Conservation (phyloP, 139 green algal genomes). For the Microglena sp. region DNA sequence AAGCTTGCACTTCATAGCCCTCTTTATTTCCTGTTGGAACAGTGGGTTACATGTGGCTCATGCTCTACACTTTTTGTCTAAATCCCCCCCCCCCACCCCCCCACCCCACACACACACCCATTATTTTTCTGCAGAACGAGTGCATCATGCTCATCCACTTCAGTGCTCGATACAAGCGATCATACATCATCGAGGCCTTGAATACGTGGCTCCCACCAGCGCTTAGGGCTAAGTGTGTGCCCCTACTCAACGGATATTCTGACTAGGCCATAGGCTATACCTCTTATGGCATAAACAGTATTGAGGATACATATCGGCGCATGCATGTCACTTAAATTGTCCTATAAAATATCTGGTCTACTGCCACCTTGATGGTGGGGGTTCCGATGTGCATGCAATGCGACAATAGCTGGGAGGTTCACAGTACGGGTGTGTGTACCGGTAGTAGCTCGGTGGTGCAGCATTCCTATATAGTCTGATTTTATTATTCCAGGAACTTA, state of each 20-base stretch:
- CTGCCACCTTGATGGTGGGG: background rate
- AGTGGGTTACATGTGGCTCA: no score
- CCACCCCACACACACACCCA: background rate
- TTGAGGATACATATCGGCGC: background rate
- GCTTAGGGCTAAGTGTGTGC: slow-evolving; percentile 38
- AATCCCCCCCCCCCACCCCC: slow-evolving; percentile 1
- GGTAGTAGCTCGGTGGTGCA: no score
- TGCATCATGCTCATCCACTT: slow-evolving; percentile 80
- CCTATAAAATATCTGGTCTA: background rate
- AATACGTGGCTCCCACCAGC: slow-evolving; percentile 37
- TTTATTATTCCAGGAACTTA: no score
- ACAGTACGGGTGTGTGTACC: no score
- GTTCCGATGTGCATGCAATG: no score
- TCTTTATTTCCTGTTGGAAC: no score
- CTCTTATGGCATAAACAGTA: background rate
- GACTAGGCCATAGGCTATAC: background rate
- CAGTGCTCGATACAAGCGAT: slow-evolving; percentile 48
- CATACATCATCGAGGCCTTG: slow-evolving; percentile 40
- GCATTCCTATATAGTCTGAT: no score
- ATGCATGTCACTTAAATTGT: background rate
- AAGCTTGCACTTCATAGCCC: no score
- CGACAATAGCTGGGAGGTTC: no score
- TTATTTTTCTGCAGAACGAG: slow-evolving; percentile 51
- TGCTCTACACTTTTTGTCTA: no score
- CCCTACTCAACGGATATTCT: slow-evolving; percentile 50